These are phyloP conservation scores for Chytriomyces sp. DNA, from an alignment of 192 early-diverging fungal species.

Conservation along the genomic window DNA sequence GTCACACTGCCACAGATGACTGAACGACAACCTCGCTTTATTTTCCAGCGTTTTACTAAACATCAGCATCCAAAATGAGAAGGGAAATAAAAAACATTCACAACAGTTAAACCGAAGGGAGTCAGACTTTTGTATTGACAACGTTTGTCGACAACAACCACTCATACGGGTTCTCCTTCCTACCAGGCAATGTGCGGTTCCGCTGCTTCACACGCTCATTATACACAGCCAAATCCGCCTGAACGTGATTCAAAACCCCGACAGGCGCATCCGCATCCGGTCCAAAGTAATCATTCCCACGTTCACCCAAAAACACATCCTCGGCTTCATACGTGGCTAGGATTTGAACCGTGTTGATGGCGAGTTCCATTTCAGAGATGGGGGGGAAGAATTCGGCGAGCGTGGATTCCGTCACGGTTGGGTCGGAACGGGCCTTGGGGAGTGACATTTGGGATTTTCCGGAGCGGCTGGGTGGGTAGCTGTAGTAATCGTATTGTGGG, in stretches of 20 bases:
- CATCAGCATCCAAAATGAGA: neutral
- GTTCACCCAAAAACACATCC: conserved; percentile 9
- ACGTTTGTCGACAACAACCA: conserved; percentile 15
- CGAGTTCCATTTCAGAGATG: neutral
- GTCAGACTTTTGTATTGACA: conserved; percentile 1
- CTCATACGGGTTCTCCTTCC: conserved; percentile 17
- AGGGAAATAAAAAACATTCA: neutral
- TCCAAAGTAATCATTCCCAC: conserved; percentile 8
- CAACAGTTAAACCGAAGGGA: too few species aligned
- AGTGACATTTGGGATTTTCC: neutral
- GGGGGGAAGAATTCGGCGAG: conserved; percentile 5
- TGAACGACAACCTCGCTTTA: too few species aligned
- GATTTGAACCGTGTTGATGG: neutral
- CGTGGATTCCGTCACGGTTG: neutral
- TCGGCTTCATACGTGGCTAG: neutral
- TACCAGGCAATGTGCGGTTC: neutral
- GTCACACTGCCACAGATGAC: too few species aligned
- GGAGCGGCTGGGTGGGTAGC: conserved; percentile 14
- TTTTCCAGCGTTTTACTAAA: too few species aligned
- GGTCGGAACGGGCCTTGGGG: neutral
- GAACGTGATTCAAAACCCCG: neutral
- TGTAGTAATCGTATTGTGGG: conserved; percentile 12
- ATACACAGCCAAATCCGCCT: neutral
- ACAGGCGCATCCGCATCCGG: neutral
- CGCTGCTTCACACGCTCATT: conserved; percentile 1